A percentile compares a stretch with the other conserved stretches of the same genome.
Conservation (phyloP, 768 basidiomycete genomes). For the Agaricus subrufescens region DNA sequence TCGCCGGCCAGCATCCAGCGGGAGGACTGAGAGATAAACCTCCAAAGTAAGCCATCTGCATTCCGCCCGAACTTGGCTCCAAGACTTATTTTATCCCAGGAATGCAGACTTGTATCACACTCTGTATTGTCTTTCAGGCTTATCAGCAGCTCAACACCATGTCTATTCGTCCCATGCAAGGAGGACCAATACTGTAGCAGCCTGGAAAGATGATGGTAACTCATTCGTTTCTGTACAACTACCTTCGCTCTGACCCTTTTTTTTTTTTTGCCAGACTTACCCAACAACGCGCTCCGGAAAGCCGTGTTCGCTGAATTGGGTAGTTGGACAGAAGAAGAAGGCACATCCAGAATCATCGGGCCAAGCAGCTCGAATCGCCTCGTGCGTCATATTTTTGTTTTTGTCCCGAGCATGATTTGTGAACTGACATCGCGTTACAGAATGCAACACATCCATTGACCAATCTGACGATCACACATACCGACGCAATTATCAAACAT, state of each 20-base stretch:
- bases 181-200: slow-evolving; percentile 14
- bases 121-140: slow-evolving; percentile 85
- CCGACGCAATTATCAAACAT: slow-evolving; percentile 23
- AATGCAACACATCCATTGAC: slow-evolving; percentile 32
- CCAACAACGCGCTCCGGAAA: slow-evolving; percentile 18
- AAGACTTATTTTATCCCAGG: slow-evolving; percentile 30
- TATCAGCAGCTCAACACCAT: slow-evolving; percentile 84
- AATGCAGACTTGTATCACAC: slow-evolving; percentile 95
- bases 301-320: slow-evolving; percentile 18
- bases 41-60: slow-evolving; percentile 60
- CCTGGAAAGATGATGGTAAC: slow-evolving; percentile 17
- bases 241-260: background rate
- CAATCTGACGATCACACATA: slow-evolving; percentile 32
- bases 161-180: slow-evolving; percentile 42
- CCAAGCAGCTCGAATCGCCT: slow-evolving; percentile 20
- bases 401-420: background rate
- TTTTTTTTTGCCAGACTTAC: slow-evolving; percentile 8
- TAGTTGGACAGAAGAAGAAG: slow-evolving; percentile 30
- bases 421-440: slow-evolving; percentile 5
- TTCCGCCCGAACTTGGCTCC: background rate
- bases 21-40: slow-evolving; percentile 96
- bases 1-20: slow-evolving; percentile 78
- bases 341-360: slow-evolving; percentile 7
- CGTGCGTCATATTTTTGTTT: slow-evolving; percentile 15
- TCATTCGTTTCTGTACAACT: background rate